A percentile compares a stretch with the other conserved stretches of the same genome.
phyloP scores from a whole-genome alignment of 441 rosid species.

The Theobroma grandiflorum region DNA sequence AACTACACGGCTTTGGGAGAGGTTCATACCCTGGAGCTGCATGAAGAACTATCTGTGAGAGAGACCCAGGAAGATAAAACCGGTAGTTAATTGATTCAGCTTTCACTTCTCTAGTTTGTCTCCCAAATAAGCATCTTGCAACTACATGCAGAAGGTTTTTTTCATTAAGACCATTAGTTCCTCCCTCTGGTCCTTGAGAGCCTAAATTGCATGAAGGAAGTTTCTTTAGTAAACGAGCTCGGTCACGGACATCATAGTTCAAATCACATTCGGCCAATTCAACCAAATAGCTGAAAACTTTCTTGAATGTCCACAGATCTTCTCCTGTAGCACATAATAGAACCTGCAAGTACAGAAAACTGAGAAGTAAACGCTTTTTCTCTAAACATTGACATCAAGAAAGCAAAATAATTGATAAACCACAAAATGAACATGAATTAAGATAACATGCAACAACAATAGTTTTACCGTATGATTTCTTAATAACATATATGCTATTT shows the following conservation, averaged over 20 bases:
- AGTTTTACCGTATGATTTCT: background rate
- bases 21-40: conserved; percentile 99
- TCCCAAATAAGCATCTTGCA: conserved; percentile 64
- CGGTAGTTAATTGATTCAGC: conserved; percentile 58
- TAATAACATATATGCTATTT: conserved; percentile 9
- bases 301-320: conserved; percentile 56
- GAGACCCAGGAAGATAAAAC: conserved; percentile 95
- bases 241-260: conserved; percentile 92
- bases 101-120: conserved; percentile 51
- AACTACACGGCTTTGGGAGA: conserved; percentile 91
- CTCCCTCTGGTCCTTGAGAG: conserved; percentile 49
- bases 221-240: conserved; percentile 83
- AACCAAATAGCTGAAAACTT: conserved; percentile 71
- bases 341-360: conserved; percentile 54
- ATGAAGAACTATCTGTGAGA: conserved; percentile 96
- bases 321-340: conserved; percentile 56
- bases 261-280: conserved; percentile 89
- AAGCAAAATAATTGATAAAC: conserved; percentile 17
- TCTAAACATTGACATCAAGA: conserved; percentile 13
- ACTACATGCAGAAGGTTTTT: conserved; percentile 47
- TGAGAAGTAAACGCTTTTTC: conserved; percentile 17
- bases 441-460: background rate
- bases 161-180: conserved; percentile 40
- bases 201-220: conserved; percentile 51
- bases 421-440: conserved; percentile 5